phyloP scores from a whole-genome alignment of 1,284 basidiomycete genomes.

The Tilletia setariae region DNA sequence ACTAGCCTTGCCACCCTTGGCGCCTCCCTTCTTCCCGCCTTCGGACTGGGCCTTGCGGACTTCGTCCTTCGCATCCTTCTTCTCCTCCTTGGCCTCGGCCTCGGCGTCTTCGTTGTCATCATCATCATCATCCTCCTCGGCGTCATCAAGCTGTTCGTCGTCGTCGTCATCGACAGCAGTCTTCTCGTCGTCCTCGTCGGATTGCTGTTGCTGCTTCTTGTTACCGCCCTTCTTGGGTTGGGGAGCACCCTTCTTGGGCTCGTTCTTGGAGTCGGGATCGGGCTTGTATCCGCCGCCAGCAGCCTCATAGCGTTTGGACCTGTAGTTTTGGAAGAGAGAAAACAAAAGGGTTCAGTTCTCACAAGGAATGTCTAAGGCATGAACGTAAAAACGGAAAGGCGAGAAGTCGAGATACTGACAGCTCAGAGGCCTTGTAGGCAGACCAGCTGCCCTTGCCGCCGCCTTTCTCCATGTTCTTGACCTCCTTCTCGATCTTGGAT shows the following conservation, averaged over 20 bases:
- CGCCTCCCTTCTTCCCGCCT: not conserved
- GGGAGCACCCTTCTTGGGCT: constrained; percentile 11
- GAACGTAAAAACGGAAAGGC: not conserved
- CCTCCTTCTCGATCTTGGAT: constrained; percentile 32
- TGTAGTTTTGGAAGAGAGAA: not conserved
- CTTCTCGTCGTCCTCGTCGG: constrained; percentile 12
- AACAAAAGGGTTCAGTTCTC: not conserved
- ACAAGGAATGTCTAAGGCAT: not conserved
- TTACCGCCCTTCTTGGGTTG: constrained; percentile 2
- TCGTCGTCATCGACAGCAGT: constrained; percentile 3
- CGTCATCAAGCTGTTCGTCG: not conserved
- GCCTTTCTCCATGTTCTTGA: constrained; percentile 56
- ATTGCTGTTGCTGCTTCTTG: not conserved
- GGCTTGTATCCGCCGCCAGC: constrained; percentile 6
- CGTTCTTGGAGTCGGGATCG: constrained; percentile 5
- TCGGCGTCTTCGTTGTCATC: not conserved
- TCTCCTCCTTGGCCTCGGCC: not conserved
- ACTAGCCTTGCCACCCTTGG: not conserved
- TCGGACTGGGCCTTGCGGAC: not conserved
- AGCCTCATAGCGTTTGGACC: constrained; percentile 13
- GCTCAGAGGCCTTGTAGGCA: constrained; percentile 51
- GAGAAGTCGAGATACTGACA: not conserved
- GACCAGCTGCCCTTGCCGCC: constrained; percentile 57
- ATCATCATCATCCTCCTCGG: too few species aligned
- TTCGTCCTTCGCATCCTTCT: not conserved